These are phyloP conservation scores for Onygena corvina DNA, from an alignment of 2,329 filamentous ascomycete species.

Conservation along the genomic window DNA sequence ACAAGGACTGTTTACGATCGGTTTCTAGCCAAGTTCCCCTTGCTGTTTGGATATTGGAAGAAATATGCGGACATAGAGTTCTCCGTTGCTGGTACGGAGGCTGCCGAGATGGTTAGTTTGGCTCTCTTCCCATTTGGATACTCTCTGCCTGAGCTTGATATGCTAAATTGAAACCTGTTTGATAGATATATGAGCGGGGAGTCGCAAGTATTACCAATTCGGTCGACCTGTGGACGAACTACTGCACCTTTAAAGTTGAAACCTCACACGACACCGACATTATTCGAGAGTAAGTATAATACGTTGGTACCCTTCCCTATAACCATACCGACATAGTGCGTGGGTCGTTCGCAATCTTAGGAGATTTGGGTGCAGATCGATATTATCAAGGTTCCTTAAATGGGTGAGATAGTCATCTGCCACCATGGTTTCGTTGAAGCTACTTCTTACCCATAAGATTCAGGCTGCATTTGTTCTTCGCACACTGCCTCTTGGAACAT, in stretches of 20 bases:
- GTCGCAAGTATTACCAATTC: constrained; percentile 86
- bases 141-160: neutral
- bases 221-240: constrained; percentile 93
- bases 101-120: constrained; percentile 81
- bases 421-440: constrained; percentile 33
- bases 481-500: constrained; percentile 21
- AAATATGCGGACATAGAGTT: constrained; percentile 98
- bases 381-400: constrained; percentile 32
- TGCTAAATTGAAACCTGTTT: constrained; percentile 1
- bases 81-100: constrained; percentile 89
- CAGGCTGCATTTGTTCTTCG: constrained; percentile 39
- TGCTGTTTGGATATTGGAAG: constrained; percentile 98
- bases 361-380: constrained; percentile 24
- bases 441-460: constrained; percentile 42
- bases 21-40: constrained; percentile 85
- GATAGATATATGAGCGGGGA: constrained; percentile 83
- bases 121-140: neutral
- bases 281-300: constrained; percentile 97
- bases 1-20: constrained; percentile 81
- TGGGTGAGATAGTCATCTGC: constrained; percentile 59
- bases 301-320: constrained; percentile 52
- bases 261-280: constrained; percentile 88
- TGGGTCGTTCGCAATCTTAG: constrained; percentile 26
- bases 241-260: constrained; percentile 95
- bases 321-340: constrained; percentile 34